Evolutionary conservation across 2,329 filamentous ascomycete species (phyloP), one percentile per base, ranked within the genome.

Genomic region (Talaromyces sp.): DNA sequence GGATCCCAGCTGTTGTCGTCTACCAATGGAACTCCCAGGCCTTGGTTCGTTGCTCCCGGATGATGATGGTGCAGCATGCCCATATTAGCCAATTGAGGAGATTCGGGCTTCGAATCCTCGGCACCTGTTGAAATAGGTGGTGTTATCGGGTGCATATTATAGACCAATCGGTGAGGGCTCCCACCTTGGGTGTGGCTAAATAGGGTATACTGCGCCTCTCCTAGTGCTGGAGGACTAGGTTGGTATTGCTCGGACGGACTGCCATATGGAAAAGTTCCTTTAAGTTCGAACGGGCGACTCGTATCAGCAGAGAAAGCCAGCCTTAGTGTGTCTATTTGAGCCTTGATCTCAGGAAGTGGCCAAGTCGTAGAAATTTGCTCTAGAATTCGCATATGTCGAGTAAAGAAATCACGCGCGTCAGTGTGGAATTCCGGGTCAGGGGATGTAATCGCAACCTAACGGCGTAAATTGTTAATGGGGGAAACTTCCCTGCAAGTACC

Each of bases 331-430:
- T 97, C 89, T 65, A 98, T 92, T 74, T 97, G 92, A 58, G 87
- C 88, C 72, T 96, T 88, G 77, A 96, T 89, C 69, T 97, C 93
- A 2, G 90, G 89, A 84, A 96, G 92, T 1, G 91, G 89, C 89
- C 91, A 96, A 4, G 88, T 87, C 9, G 84, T 82, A 71, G 91
- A 90, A 68, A 92, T 95, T 66, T 87, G 88, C 74, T 98, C 93
- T 62, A 98, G 81, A 42, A 98, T 88, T 60, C 93, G 87, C 93
- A 98, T 97, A 69, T 97, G 93, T 55, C 93, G 85, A 2, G 91
- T 90, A 70, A 98, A 98, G 72, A 90, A 98, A 64, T 93, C 89
- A 33, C 91, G 85, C 6, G 93, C 91, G 73, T 96, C 92, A 0
- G 83, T 81, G 71, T 95, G 93, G 61, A 96, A 84, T 44, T 95